A percentile compares a stretch with the other conserved stretches of the same genome.
Conservation (phyloP, 2,329 filamentous ascomycete genomes). For the Leptographium galeiforme region DNA sequence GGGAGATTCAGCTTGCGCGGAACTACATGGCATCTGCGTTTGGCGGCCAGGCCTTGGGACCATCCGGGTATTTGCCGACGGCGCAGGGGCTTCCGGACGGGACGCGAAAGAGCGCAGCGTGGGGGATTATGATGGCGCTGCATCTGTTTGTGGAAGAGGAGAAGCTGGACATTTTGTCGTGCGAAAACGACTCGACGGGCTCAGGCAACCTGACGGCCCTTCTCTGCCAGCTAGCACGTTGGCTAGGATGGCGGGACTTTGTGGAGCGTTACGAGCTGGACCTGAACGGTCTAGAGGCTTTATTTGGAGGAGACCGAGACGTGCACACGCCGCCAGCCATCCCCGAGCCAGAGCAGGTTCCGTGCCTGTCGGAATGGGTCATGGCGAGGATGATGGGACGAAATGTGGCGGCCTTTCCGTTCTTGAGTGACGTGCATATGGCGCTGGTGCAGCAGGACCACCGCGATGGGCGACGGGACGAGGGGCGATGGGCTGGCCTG, state of each 20-base stretch:
- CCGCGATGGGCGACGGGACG: conserved; percentile 19
- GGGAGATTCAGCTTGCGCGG: conserved; percentile 44
- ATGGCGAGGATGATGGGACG: conserved; percentile 29
- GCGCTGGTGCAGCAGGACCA: conserved; percentile 22
- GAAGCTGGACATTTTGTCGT: conserved; percentile 55
- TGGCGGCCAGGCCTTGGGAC: conserved; percentile 41
- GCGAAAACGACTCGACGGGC: conserved; percentile 29
- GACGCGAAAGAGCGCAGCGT: conserved; percentile 44
- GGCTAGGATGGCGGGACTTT: conserved; percentile 59
- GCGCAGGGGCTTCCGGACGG: conserved; percentile 37
- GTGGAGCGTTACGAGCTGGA: conserved; percentile 36
- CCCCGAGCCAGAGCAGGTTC: conserved; percentile 18
- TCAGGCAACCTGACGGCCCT: conserved; percentile 51
- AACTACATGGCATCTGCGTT: conserved; percentile 49
- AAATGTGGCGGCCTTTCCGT: conserved; percentile 24
- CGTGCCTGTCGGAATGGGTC: conserved; percentile 39
- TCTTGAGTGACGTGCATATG: conserved; percentile 31
- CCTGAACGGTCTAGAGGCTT: conserved; percentile 30
- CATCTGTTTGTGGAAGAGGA: conserved; percentile 84
- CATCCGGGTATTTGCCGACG: conserved; percentile 52
- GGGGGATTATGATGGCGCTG: conserved; percentile 59
- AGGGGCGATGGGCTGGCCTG: conserved; percentile 29
- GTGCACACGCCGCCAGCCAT: conserved; percentile 3
- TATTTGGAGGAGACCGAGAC: conserved; percentile 25
- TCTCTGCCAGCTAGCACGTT: conserved; percentile 66